These are phyloP conservation scores for Candida orba DNA, from an alignment of 805 yeast species.

Conservation along the genomic window DNA sequence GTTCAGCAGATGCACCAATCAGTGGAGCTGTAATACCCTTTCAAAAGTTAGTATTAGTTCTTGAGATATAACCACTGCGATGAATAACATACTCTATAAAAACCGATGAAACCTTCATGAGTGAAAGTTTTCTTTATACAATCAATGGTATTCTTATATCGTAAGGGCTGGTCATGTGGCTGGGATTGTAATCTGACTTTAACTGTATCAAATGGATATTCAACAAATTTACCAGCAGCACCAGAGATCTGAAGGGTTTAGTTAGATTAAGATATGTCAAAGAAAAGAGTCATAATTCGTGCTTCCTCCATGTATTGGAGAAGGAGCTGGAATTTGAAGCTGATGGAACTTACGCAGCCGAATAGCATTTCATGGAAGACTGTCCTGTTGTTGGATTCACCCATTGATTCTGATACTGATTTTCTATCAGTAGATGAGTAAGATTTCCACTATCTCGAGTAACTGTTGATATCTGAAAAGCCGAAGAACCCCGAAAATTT, in stretches of 20 bases:
- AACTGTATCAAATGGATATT: conserved; percentile 89
- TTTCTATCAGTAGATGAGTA: no score
- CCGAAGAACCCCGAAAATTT: no score
- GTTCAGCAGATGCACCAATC: conserved; percentile 86
- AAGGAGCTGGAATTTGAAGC: not conserved
- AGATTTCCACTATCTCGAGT: no score
- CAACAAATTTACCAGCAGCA: conserved; percentile 74
- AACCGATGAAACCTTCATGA: conserved; percentile 72
- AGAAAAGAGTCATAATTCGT: no score
- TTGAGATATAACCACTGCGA: no score
- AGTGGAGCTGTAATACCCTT: conserved; percentile 72
- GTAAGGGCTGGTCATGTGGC: conserved; percentile 41
- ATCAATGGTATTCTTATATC: conserved; percentile 52
- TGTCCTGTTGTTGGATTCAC: not conserved
- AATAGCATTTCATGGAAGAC: conserved; percentile 5
- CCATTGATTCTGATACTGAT: not conserved
- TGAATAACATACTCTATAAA: conserved; percentile 43
- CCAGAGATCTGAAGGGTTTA: conserved; percentile 45
- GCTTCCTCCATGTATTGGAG: no score
- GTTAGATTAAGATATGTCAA: conserved; percentile 1
- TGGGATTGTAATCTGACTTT: conserved; percentile 84
- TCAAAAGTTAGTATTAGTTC: not conserved
- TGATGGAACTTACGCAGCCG: conserved; percentile 2
- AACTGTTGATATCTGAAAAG: no score
- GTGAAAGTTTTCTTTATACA: conserved; percentile 55